phyloP scores from a whole-genome alignment of 2,329 filamentous ascomycete genomes.

The Chrysosphaeria jannelii region DNA sequence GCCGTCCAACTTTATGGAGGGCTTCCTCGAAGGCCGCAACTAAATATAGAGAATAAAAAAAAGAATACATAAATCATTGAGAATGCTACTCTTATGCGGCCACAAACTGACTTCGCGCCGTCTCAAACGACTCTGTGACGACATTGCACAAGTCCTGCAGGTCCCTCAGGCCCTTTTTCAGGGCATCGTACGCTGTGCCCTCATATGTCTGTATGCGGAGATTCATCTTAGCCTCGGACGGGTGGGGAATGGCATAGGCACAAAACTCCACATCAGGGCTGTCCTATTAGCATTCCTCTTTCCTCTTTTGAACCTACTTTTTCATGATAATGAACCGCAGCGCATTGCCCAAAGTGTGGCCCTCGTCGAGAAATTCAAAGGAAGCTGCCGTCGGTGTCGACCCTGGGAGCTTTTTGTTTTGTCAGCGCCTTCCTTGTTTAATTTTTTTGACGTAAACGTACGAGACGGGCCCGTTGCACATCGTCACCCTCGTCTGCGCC shows the following conservation, averaged over 20 bases:
- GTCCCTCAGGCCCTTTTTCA: constrained; percentile 73
- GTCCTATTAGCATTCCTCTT: neutral
- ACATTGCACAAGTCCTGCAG: constrained; percentile 81
- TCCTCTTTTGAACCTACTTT: too few species aligned
- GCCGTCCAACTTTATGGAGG: constrained; percentile 72
- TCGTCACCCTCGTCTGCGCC: constrained; percentile 16
- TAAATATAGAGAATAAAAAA: neutral
- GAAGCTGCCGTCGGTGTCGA: constrained; percentile 69
- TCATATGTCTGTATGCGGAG: constrained; percentile 90
- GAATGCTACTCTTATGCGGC: neutral
- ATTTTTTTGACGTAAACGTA: constrained; percentile 9
- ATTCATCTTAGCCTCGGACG: constrained; percentile 90
- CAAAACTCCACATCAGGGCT: constrained; percentile 95
- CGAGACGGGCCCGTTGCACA: constrained; percentile 28
- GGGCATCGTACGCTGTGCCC: constrained; percentile 50
- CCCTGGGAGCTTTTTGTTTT: constrained; percentile 38
- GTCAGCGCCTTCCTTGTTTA: neutral
- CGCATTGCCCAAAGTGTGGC: constrained; percentile 85
- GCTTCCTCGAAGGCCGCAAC: constrained; percentile 49
- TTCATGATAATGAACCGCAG: constrained; percentile 94
- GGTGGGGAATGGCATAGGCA: constrained; percentile 91
- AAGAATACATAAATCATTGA: neutral
- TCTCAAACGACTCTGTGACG: constrained; percentile 66
- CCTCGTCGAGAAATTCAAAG: constrained; percentile 81
- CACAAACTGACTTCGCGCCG: constrained; percentile 28